A percentile compares a stretch with the other conserved stretches of the same genome.
Evolutionary conservation across 768 basidiomycete species (phyloP).

Genomic region (Suillus weaverae): DNA sequence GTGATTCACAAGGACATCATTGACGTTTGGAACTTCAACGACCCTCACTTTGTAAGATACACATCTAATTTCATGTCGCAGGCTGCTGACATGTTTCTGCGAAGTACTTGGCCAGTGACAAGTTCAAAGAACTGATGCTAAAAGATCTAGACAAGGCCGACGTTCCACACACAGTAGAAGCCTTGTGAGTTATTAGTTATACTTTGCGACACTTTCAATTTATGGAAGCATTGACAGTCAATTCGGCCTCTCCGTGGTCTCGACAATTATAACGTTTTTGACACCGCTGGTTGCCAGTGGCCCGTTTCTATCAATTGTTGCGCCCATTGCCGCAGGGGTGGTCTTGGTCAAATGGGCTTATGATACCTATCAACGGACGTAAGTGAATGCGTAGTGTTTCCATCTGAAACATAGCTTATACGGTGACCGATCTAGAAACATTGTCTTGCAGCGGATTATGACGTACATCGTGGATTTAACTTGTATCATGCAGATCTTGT

Average conservation of each 20-base stretch:
- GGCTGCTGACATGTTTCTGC: background rate
- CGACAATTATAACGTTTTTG: background rate
- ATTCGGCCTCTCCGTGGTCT: conserved; percentile 7
- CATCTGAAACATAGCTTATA: background rate
- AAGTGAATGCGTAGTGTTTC: background rate
- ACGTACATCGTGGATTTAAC: conserved; percentile 28
- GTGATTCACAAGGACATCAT: conserved; percentile 22
- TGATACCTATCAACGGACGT: conserved; percentile 11
- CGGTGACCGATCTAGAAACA: background rate
- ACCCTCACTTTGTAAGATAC: conserved; percentile 8
- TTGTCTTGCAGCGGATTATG: conserved; percentile 18
- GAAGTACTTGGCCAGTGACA: conserved; percentile 8
- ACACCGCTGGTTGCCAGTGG: background rate
- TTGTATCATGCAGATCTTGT: conserved; percentile 24
- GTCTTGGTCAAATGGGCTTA: conserved; percentile 7
- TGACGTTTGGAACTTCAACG: conserved; percentile 19
- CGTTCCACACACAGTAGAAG: background rate
- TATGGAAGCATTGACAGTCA: background rate
- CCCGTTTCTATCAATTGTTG: conserved; percentile 1
- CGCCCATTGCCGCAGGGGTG: background rate
- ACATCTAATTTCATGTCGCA: background rate
- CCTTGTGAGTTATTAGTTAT: conserved; percentile 2
- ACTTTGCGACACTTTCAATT: background rate
- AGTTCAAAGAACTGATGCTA: conserved; percentile 7
- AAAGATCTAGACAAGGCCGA: conserved; percentile 7